Conservation (phyloP, 306 rosid species). For the Dryas alaskensis region DNA sequence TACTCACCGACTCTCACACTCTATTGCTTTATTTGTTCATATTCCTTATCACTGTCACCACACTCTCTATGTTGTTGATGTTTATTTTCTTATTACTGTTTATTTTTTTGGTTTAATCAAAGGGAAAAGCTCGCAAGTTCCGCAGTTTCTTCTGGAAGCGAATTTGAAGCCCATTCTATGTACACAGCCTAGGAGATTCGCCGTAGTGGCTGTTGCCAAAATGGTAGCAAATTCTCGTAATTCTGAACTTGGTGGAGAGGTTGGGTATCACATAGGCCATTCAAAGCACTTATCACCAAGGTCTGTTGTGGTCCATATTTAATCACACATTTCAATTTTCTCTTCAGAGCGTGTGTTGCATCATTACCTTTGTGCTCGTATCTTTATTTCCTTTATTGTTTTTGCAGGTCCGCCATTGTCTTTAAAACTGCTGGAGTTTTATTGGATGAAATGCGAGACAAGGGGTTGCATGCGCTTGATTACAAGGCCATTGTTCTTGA, state of each 20-base stretch:
- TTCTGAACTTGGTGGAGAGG: conserved; percentile 73
- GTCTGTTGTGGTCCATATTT: conserved; percentile 28
- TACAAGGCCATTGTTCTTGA: conserved; percentile 87
- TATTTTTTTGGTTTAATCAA: conserved; percentile 10
- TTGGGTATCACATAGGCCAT: conserved; percentile 91
- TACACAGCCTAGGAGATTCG: conserved; percentile 91
- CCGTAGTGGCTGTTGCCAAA: conserved; percentile 83
- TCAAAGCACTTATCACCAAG: conserved; percentile 54
- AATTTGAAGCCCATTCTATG: conserved; percentile 70
- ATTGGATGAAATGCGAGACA: conserved; percentile 81
- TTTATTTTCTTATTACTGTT: neutral
- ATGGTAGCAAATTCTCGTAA: conserved; percentile 80
- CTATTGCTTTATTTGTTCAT: no score
- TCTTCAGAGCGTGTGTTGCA: neutral
- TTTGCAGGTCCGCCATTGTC: conserved; percentile 61
- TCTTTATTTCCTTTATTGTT: neutral
- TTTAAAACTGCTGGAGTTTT: conserved; percentile 95
- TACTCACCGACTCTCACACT: neutral
- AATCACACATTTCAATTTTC: conserved; percentile 5
- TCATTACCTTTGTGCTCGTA: neutral
- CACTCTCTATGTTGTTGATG: no score
- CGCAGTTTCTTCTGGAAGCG: conserved; percentile 84
- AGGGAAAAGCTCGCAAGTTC: conserved; percentile 96
- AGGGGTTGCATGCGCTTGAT: conserved; percentile 63
- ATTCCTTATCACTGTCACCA: no score